Conservation (phyloP, 108 stramenopile species). For the Aurantiochytrium sp. region DNA sequence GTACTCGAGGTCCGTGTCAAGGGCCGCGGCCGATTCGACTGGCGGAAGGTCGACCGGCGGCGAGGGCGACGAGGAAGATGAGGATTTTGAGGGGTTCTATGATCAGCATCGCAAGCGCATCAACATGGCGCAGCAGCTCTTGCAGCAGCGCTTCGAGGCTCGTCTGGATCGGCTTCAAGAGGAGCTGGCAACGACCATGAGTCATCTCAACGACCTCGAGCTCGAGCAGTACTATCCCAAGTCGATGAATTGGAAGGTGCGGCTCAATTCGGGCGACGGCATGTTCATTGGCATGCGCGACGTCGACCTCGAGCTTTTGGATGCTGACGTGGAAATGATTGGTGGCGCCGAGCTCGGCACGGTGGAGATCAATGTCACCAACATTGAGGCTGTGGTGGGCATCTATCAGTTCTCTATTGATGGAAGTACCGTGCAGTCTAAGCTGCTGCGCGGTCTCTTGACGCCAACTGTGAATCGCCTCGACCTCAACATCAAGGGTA, state of each 20-base stretch:
- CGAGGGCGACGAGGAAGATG: not conserved
- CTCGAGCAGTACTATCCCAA: conserved; percentile 6
- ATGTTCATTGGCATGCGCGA: conserved; percentile 4
- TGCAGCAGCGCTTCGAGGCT: conserved; percentile 1
- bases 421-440: not conserved
- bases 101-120: not conserved
- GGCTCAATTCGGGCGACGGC: conserved; percentile 1
- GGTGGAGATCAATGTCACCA: not conserved
- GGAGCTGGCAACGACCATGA: not conserved
- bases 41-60: not conserved
- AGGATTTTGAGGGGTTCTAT: not conserved
- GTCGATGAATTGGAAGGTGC: conserved; percentile 13
- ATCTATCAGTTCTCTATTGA: conserved; percentile 8
- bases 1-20: not conserved
- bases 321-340: not conserved
- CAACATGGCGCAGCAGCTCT: not conserved
- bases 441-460: not conserved
- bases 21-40: not conserved
- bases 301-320: not conserved
- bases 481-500: not conserved
- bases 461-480: conserved; percentile 5
- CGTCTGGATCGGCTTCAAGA: not conserved
- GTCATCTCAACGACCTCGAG: conserved; percentile 15
- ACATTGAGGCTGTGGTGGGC: not conserved
- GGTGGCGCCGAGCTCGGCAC: conserved; percentile 3